Percentiles rank a stretch among this genome's conserved stretches.
phyloP scores from a whole-genome alignment of 139 green algal species.

The Closterium sp. region DNA sequence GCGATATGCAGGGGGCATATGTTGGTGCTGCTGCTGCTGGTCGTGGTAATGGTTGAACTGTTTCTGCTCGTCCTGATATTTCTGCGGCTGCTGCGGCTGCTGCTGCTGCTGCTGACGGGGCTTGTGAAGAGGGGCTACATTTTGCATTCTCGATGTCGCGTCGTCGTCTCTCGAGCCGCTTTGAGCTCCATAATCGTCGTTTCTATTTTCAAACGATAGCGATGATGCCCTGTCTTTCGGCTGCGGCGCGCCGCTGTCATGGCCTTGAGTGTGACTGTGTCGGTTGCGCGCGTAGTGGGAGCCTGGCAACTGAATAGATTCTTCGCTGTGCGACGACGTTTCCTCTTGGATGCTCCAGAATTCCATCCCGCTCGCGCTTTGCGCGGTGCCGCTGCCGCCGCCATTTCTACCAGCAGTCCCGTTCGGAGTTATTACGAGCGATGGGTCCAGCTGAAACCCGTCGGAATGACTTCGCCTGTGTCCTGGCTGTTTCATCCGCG shows the following conservation, averaged over 20 bases:
- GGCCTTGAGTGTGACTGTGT: background rate
- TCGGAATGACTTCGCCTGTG: background rate
- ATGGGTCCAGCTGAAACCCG: background rate
- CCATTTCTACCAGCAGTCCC: background rate
- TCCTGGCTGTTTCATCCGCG: background rate
- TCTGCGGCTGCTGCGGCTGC: no score
- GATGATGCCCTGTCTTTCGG: background rate
- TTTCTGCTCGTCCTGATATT: background rate
- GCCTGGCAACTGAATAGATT: background rate
- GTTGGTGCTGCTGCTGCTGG: background rate
- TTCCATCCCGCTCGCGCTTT: background rate
- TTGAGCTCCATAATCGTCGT: background rate
- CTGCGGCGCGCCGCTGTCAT: background rate
- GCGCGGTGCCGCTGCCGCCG: no score
- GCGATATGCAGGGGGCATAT: background rate
- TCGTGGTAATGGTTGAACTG: background rate
- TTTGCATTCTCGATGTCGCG: background rate
- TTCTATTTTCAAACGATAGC: background rate
- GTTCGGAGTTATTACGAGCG: background rate
- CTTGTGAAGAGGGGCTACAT: background rate
- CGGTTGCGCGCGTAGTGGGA: background rate
- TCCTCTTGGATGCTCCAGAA: background rate
- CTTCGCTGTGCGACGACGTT: background rate
- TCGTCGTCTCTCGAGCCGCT: background rate
- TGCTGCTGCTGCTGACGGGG: background rate